Evolutionary conservation across 2,329 filamentous ascomycete genomes (phyloP), one percentile per base, ranked within the genome.

Genomic region (Bertia moriformis): DNA sequence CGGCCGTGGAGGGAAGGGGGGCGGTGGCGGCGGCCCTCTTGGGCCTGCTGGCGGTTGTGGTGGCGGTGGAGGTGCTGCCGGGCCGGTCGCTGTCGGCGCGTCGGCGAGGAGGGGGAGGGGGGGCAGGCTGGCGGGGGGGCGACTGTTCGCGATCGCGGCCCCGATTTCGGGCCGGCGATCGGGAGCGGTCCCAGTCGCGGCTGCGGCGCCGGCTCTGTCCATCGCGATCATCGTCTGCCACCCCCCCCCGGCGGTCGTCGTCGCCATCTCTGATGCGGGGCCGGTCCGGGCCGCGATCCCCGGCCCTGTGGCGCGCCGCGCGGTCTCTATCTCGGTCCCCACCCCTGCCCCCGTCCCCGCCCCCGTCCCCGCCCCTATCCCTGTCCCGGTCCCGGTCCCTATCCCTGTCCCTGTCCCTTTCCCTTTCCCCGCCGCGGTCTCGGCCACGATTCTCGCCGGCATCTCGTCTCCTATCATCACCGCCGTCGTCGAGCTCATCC

Each of bases 1-100:
- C 80, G 53, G 91, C 82, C 4, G 66, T 61, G 29, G 54, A 58
- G 44, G 57, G 51, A 4, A 62, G 51, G 19, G 56, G 44, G 4
- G 53, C 44, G 7, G 56, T 42, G 3, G 44, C 33, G n/a, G n/a
- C 19, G 44, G 40, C 29, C 47, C 42, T 18, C 48, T 46, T 15
- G 47, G 39, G 45, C 29, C 49, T 43, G 14, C 42, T 24, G 22
- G 49, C 44, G 10, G 50, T 39, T 5, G 50, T 41, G 22, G 22
- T n/a, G n/a, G n/a, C 22, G 7, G 7, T 27, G 22, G 7, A 27
- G 22, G 22, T 10, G 22, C 22, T 10, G 22, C 7, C 7, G 22
- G n/a, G 22, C 7, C 7, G 22, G 22, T 27, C 22, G 22, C 7
- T 7, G 22, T n/a, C 7, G 22, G 22, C 7, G 22, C 22, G 22